These are phyloP conservation scores for Stellera chamaejasme DNA, from an alignment of 345 rosid species.

Conservation along the genomic window DNA sequence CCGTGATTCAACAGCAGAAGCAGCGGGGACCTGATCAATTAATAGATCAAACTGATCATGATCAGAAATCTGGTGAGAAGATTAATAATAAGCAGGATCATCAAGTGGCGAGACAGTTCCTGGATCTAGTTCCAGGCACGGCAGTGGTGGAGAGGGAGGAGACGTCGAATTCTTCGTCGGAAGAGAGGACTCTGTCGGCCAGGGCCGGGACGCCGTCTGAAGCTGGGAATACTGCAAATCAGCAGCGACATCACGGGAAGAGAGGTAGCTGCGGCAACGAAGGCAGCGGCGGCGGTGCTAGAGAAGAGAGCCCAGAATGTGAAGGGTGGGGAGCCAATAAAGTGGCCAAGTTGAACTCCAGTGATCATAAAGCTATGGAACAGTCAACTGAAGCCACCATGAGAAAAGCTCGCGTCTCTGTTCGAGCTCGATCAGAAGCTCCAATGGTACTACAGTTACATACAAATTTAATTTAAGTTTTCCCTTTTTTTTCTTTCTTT, in stretches of 20 bases:
- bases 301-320: slow-evolving; percentile 68
- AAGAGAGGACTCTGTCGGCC: slow-evolving; percentile 56
- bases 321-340: slow-evolving; percentile 62
- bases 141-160: slow-evolving; percentile 23
- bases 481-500: not conserved
- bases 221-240: slow-evolving; percentile 16
- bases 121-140: slow-evolving; percentile 46
- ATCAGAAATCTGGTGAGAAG: slow-evolving; percentile 45
- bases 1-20: slow-evolving; percentile 45
- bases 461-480: no score
- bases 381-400: slow-evolving; percentile 75
- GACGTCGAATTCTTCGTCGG: slow-evolving; percentile 57
- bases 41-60: slow-evolving; percentile 16
- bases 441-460: slow-evolving; percentile 56
- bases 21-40: slow-evolving; percentile 15
- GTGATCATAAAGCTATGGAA: slow-evolving; percentile 24
- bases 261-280: slow-evolving; percentile 17
- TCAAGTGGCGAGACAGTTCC: slow-evolving; percentile 53
- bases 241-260: slow-evolving; percentile 25
- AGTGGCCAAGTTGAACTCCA: slow-evolving; percentile 32
- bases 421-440: slow-evolving; percentile 98
- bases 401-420: slow-evolving; percentile 97
- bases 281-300: not conserved
- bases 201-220: slow-evolving; percentile 32
- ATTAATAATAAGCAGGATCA: slow-evolving; percentile 14